A percentile compares a stretch with the other conserved stretches of the same genome.
Evolutionary conservation across 768 basidiomycete species (phyloP).

Genomic region (Auricularia sp.): DNA sequence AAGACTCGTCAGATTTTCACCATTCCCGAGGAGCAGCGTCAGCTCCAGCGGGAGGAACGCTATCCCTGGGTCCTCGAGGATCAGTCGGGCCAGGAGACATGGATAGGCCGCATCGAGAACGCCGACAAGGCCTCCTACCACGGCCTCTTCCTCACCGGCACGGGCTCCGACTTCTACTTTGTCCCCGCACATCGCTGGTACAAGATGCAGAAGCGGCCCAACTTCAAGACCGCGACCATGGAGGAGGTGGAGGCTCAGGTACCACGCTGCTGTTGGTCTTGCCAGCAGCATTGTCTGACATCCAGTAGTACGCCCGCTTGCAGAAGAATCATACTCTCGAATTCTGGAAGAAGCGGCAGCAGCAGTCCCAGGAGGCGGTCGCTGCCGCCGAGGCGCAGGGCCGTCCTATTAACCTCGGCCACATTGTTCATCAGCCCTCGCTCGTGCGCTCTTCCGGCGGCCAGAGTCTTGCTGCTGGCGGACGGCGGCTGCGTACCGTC

Average conservation of each 20-base stretch:
- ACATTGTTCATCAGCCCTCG: conserved; percentile 13
- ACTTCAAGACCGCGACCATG: conserved; percentile 52
- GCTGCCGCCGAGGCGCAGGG: not conserved
- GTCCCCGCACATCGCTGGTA: conserved; percentile 85
- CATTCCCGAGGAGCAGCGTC: conserved; percentile 66
- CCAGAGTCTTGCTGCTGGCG: conserved; percentile 60
- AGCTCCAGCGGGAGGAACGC: conserved; percentile 74
- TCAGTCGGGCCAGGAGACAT: conserved; percentile 54
- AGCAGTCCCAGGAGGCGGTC: conserved; percentile 11
- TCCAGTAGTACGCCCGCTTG: conserved; percentile 38
- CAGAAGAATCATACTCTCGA: conserved; percentile 70
- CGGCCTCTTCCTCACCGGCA: conserved; percentile 58
- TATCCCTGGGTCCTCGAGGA: conserved; percentile 93
- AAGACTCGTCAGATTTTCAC: conserved; percentile 77
- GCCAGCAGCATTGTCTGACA: conserved; percentile 12
- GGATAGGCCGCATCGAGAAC: conserved; percentile 79
- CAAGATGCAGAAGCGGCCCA: conserved; percentile 81
- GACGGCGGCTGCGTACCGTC: conserved; percentile 53
- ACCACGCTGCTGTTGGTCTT: not conserved
- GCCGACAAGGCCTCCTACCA: conserved; percentile 57
- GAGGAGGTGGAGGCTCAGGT: conserved; percentile 34
- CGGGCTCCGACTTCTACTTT: conserved; percentile 77
- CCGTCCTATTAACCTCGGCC: not conserved
- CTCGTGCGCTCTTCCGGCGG: conserved; percentile 34
- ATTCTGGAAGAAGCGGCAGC: conserved; percentile 54